These are phyloP conservation scores for Cercospora sp. DNA, from an alignment of 2,329 filamentous ascomycete genomes.

Conservation along the genomic window DNA sequence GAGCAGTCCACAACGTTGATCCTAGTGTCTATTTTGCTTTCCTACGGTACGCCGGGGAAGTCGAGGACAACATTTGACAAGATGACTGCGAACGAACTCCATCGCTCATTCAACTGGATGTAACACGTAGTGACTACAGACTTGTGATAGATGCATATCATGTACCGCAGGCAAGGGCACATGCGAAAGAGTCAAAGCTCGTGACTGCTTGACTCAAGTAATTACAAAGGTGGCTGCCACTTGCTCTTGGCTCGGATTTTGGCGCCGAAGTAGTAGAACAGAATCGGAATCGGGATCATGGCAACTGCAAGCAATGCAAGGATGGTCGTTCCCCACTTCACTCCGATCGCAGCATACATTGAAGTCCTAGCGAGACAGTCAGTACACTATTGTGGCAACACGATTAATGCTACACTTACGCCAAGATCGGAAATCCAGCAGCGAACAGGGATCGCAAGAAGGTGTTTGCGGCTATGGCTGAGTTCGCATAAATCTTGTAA, in stretches of 20 bases:
- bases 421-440: conserved; percentile 37
- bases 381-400: background rate
- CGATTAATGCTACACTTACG: background rate
- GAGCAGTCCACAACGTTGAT: background rate
- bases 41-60: background rate
- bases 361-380: conserved; percentile 4
- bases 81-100: background rate
- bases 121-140: background rate
- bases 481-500: conserved; percentile 43
- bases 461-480: conserved; percentile 25
- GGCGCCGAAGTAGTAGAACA: conserved; percentile 37
- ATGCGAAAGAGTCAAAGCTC: background rate
- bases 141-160: background rate
- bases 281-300: conserved; percentile 40
- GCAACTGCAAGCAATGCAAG: conserved; percentile 44
- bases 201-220: background rate
- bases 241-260: conserved; percentile 57
- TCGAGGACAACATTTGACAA: background rate
- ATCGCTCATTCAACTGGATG: background rate
- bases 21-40: background rate
- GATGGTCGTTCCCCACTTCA: conserved; percentile 45
- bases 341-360: conserved; percentile 43
- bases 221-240: conserved; percentile 39
- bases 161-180: background rate
- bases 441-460: conserved; percentile 29